Evolutionary conservation across 2,329 filamentous ascomycete species (phyloP).

Genomic region (Colletotrichum camelliae): DNA sequence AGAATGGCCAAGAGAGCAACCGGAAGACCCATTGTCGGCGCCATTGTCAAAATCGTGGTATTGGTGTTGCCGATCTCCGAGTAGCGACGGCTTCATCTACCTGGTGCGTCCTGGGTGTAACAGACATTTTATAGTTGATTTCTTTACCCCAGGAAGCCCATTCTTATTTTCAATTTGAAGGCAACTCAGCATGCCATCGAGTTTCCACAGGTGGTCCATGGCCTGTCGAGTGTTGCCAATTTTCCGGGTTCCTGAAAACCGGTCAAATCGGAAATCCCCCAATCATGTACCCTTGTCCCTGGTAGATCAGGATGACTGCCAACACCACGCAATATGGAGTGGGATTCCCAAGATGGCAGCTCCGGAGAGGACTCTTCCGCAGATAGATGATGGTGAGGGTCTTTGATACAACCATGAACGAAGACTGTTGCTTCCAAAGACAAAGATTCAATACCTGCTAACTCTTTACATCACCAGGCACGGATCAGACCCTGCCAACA

Average conservation of each 20-base stretch:
- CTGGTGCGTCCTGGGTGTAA: not conserved
- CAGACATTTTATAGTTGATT: not conserved
- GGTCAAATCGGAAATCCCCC: slow-evolving; percentile 9
- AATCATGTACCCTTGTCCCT: slow-evolving; percentile 1
- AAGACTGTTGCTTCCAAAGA: not conserved
- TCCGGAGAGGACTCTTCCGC: slow-evolving; percentile 8
- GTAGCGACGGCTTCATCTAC: not conserved
- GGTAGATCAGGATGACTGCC: not conserved
- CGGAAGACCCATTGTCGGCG: not conserved
- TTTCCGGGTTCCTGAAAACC: not conserved
- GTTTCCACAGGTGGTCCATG: not conserved
- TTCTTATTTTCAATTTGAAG: not conserved
- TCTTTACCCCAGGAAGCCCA: not conserved
- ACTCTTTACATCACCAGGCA: not conserved
- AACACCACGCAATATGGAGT: not conserved
- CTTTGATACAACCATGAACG: not conserved
- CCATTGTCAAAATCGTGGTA: not conserved
- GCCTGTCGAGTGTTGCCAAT: not conserved
- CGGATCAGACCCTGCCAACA: not conserved
- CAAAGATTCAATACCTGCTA: not conserved
- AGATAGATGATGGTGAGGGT: not conserved
- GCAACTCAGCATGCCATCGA: not conserved
- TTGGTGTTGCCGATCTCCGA: not conserved
- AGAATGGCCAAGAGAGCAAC: not conserved
- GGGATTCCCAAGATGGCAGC: not conserved